phyloP scores from a whole-genome alignment of 2,329 filamentous ascomycete genomes.

The Paraconiothyrium sp. region DNA sequence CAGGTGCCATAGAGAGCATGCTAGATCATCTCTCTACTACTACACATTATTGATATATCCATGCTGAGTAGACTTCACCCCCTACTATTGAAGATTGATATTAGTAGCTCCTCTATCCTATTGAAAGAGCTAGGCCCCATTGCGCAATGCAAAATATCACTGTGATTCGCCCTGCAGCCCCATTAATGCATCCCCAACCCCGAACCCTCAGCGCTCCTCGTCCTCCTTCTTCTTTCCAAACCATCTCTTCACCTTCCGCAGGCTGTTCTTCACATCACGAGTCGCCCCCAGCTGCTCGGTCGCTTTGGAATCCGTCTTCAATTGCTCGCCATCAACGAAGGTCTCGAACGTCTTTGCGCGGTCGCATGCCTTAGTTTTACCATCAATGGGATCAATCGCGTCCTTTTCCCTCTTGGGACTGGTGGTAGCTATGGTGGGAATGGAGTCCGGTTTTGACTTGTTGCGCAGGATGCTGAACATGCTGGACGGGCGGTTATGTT shows the following conservation, averaged over 20 bases:
- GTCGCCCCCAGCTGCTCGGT: neutral
- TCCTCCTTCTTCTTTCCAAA: neutral
- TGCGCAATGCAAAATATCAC: too few relatives aligned
- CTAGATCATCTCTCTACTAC: too few relatives aligned
- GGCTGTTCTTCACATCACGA: neutral
- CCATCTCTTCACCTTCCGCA: neutral
- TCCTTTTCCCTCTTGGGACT: neutral
- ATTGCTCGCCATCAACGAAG: neutral
- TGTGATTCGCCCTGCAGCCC: too few relatives aligned
- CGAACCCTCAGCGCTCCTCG: too few relatives aligned
- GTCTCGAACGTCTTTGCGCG: constrained; percentile 6
- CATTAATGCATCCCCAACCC: too few relatives aligned
- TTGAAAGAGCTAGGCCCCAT: too few relatives aligned
- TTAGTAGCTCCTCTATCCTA: too few relatives aligned
- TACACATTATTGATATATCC: too few relatives aligned
- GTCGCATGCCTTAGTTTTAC: constrained; percentile 4
- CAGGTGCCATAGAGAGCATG: too few relatives aligned
- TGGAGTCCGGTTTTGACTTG: neutral
- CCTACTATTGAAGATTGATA: too few relatives aligned
- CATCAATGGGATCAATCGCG: neutral
- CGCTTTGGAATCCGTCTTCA: neutral
- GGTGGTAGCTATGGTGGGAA: neutral
- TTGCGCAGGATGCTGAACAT: constrained; percentile 2
- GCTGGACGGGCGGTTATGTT: neutral
- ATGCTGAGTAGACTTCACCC: too few relatives aligned